phyloP scores from a whole-genome alignment of 2,329 filamentous ascomycete species.

The Fusarium multiceps region DNA sequence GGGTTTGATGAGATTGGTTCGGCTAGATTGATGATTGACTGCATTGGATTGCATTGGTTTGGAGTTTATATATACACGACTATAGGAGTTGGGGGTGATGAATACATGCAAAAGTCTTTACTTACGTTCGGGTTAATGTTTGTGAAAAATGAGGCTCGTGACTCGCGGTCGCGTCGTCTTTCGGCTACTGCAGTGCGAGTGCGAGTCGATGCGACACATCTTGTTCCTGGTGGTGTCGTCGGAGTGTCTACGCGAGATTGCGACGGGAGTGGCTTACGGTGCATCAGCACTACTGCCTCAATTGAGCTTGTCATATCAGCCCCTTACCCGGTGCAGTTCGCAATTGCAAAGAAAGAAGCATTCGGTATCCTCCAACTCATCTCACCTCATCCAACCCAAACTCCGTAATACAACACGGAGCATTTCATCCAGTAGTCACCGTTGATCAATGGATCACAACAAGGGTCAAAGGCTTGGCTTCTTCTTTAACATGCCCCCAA shows the following conservation, averaged over 20 bases:
- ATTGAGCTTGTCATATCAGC: neutral
- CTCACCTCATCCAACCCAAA: neutral
- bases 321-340: too few species aligned
- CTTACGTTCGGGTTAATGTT: too few species aligned
- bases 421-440: neutral
- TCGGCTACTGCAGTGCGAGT: neutral
- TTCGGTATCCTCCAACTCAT: neutral
- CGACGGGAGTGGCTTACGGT: neutral
- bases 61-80: neutral
- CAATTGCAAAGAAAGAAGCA: too few species aligned
- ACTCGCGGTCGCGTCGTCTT: fast-evolving
- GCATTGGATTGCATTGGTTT: neutral
- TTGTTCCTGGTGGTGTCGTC: neutral
- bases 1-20: too few species aligned
- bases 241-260: neutral
- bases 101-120: neutral
- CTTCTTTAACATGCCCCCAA: neutral
- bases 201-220: neutral
- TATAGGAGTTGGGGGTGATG: neutral
- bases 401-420: neutral
- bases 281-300: neutral
- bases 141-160: neutral
- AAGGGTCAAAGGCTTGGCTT: neutral
- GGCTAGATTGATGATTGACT: neutral
- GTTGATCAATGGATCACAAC: neutral